Conservation (phyloP, 2,329 filamentous ascomycete species). For the Ceratocystis ficicola region DNA sequence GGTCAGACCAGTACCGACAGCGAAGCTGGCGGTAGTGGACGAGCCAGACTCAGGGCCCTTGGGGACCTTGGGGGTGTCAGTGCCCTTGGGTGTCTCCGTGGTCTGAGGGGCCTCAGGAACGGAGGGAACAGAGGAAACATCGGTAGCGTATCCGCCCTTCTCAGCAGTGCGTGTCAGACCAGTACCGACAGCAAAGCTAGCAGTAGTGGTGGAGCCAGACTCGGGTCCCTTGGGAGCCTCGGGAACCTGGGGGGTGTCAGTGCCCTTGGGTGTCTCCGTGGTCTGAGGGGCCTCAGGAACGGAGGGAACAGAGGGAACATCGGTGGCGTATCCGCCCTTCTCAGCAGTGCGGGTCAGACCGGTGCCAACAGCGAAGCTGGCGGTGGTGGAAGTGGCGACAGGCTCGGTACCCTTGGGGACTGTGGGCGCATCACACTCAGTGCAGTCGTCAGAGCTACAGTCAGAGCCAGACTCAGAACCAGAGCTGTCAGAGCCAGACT, state of each 20-base stretch:
- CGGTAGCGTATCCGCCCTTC: not conserved
- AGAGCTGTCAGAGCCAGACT: not conserved
- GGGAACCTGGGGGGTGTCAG: not conserved
- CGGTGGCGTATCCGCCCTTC: not conserved
- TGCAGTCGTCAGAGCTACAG: not conserved
- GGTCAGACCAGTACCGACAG: not conserved
- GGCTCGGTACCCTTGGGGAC: not conserved
- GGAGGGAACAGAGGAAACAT: not conserved
- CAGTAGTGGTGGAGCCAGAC: not conserved
- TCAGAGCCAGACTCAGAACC: not conserved
- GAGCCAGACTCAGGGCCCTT: too few relatives aligned
- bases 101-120: not conserved
- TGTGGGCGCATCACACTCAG: not conserved
- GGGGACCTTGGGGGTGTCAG: not conserved
- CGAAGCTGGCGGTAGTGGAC: not conserved
- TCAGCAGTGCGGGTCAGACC: not conserved
- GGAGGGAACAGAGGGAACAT: not conserved
- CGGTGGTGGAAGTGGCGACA: accelerated
- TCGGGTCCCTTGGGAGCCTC: not conserved
- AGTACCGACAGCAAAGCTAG: not conserved
- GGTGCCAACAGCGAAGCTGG: not conserved
- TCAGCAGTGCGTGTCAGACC: not conserved
- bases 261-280: not conserved
- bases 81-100: not conserved
- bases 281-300: not conserved